Base-by-base conservation (phyloP, 345 rosid species). In the Moricandia moricandioides region DNA sequence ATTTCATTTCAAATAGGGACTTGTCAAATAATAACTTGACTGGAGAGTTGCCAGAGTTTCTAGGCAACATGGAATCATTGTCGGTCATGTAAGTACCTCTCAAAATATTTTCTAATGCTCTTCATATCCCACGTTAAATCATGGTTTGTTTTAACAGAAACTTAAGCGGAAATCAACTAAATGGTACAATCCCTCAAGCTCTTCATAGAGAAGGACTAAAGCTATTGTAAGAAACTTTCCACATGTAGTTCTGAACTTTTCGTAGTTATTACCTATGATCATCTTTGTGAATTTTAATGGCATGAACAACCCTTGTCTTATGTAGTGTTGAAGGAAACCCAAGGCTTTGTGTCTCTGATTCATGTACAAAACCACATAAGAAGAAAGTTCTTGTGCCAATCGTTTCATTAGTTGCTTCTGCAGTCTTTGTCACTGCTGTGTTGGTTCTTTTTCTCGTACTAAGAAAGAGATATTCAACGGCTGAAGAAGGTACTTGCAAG, bases 11-110 rank as follows among this genome's bases (percentile, higher is more conserved):
- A 0, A 21, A 8, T 27, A 73, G 77, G 34, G 78, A 88, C 63
- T 80, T 88, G 16, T 90, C 92, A 0, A 75, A 79, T 61, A 87
- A 85, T 43, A 78, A 47, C 55, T 73, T 89, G 61, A 74, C 64
- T 2, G 91, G 91, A 35, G 3, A 6, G 0, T 65, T 89, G 21
- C 90, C 95, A 0, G 78, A 72, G 7, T 78, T 80, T 72, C 83
- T 89, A 2, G 77, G 86, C 7, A 43, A 71, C n/a, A 27, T 87
- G 78, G 16, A 77, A 14, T 79, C 71, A 31, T 66, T 90, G 69
- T 70, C 14, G 33, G 0, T 73, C 62, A 68, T 90, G 89, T 88
- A 76, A 83, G 92, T 77, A 37, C 12, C 37, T 69, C 49, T 55
- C 18, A 6, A 62, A 9, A 29, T 21, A 29, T 1, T 1, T 69